A percentile compares a stretch with the other conserved stretches of the same genome.
phyloP scores from a whole-genome alignment of 2,329 filamentous ascomycete genomes.

The Ophiostoma pallidulum region DNA sequence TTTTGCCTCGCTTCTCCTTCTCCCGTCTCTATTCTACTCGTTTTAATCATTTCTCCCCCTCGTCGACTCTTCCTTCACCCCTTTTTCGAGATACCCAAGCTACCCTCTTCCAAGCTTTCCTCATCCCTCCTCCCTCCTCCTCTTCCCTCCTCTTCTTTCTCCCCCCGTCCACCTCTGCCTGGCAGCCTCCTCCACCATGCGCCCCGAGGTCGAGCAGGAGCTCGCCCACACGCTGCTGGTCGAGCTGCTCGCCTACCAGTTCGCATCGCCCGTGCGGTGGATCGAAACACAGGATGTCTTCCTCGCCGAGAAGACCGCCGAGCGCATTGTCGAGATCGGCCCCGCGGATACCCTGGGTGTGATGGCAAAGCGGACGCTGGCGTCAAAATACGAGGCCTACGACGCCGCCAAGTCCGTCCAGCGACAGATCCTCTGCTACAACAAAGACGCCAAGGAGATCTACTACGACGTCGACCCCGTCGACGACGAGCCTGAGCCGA shows the following conservation, averaged over 20 bases:
- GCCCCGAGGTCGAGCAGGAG: constrained; percentile 98
- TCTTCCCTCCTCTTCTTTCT: neutral
- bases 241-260: constrained; percentile 98
- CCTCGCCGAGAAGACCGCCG: constrained; percentile 87
- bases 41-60: neutral
- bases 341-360: constrained; percentile 93
- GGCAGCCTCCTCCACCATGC: constrained; percentile 60
- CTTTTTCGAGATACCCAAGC: neutral
- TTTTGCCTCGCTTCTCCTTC: constrained; percentile 4
- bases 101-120: neutral
- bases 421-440: constrained; percentile 97
- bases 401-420: constrained; percentile 95
- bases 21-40: too few relatives aligned
- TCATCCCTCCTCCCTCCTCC: neutral
- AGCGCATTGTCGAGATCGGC: constrained; percentile 95
- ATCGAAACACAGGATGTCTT: constrained; percentile 99
- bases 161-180: neutral
- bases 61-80: neutral
- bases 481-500: constrained; percentile 72
- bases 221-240: constrained; percentile 96
- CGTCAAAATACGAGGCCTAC: constrained; percentile 97
- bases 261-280: constrained; percentile 97
- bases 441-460: constrained; percentile 98
- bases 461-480: constrained; percentile 97
- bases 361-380: constrained; percentile 93